Evolutionary conservation across 2,329 filamentous ascomycete genomes (phyloP), one percentile per base, ranked within the genome.

Genomic region (Cladosporium austrohemisphaericum): DNA sequence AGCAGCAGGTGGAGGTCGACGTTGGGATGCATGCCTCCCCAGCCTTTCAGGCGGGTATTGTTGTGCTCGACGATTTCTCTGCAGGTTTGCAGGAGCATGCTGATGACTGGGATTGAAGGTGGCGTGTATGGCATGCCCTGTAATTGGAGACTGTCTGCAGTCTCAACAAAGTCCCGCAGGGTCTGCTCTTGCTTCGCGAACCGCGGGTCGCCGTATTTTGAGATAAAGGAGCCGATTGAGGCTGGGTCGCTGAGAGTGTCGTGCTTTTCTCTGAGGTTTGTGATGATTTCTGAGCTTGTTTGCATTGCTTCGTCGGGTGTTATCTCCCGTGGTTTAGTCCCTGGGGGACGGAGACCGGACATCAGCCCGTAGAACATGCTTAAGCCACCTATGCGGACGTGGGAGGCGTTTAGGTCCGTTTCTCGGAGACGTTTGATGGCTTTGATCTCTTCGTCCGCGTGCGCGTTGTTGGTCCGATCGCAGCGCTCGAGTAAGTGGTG

Each of bases 41-140:
- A 57, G 16, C 55, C 55, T 49, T 54, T 55, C 41, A 54, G 41
- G 23, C 55, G 28, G 10, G 52, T 53, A 8, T 50, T 54, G 28
- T 53, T 54, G n/a, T 53, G 50, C 32, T 57, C 55, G 3, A 56
- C 54, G 14, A 57, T 36, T 11, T 52, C 44, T 22, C 51, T 54
- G 16, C 49, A 52, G 5, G 26, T 41, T 16, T 28, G 48, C 20
- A 57, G 23, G 7, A 53, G 22, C 9, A 38, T 32, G 16, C 49
- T 32, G 1, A 51, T 36, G 11, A 22, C 19, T 4, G 20, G 37
- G 6, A 52, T 45, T 11, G 32, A 13, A 9, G 51, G 51, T 3
- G 49, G 41, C 19, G 20, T 14, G 25, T 47, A 55, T 3, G 46
- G 41, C 1, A 55, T 19, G 9, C 49, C 49, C 7, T 44, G 19